Conservation (phyloP, 2,329 filamentous ascomycete genomes). For the Colletotrichum tofieldiae region DNA sequence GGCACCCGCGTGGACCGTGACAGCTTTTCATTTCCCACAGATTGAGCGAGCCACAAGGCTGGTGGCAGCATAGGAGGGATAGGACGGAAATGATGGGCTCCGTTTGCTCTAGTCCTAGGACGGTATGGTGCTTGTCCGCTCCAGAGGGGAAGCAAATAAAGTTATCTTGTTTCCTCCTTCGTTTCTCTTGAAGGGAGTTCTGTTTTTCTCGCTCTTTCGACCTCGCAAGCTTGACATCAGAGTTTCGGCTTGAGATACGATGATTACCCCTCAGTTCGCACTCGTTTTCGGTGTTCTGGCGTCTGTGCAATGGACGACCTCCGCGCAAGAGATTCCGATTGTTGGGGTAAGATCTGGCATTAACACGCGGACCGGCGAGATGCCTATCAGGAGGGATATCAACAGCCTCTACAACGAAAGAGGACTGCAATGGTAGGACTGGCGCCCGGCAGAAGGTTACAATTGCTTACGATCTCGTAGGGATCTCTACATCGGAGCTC, state of each 20-base stretch:
- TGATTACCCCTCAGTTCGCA: slow-evolving; percentile 6
- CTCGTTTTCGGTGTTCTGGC: slow-evolving; percentile 18
- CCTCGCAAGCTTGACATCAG: background rate
- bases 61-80: slow-evolving; percentile 10
- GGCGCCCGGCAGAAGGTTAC: slow-evolving; percentile 47
- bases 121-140: slow-evolving; percentile 5
- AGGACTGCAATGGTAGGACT: slow-evolving; percentile 62
- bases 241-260: background rate
- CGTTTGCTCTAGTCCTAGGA: slow-evolving; percentile 13
- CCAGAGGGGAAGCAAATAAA: slow-evolving; percentile 9
- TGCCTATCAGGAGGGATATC: slow-evolving; percentile 64
- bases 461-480: slow-evolving; percentile 21
- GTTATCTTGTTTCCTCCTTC: background rate
- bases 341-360: slow-evolving; percentile 58
- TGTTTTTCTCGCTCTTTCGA: background rate
- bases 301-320: slow-evolving; percentile 6
- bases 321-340: slow-evolving; percentile 47
- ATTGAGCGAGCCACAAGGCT: slow-evolving; percentile 35
- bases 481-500: slow-evolving; percentile 72
- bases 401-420: slow-evolving; percentile 59
- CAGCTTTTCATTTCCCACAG: slow-evolving; percentile 3
- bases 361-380: slow-evolving; percentile 54
- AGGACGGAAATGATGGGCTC: slow-evolving; percentile 7
- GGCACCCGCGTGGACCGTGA: background rate
- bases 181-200: too few relatives aligned